Base-by-base conservation (phyloP, 73 alveolate species). In the Paramecium caudatum region DNA sequence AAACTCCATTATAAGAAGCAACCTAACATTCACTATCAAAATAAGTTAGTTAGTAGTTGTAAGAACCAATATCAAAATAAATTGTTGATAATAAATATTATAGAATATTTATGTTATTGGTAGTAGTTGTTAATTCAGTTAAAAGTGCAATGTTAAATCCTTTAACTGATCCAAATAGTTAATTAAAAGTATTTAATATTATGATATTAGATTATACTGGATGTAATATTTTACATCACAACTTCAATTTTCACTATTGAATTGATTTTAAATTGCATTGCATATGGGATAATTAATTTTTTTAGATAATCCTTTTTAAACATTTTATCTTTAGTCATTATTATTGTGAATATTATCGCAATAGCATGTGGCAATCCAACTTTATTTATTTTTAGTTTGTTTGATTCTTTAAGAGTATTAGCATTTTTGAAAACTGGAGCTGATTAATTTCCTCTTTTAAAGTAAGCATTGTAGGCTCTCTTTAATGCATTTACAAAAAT, bases 401-500 rank as follows among this genome's bases (percentile, higher is more conserved):
- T 74, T 15, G 88, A 74, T 4, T 74, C 88, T 12, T 13, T 74
- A 17, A 74, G 88, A 39, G 47, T 74, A 8, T 45, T 74, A 3
- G 68, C 88, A 39, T 74, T 74, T 41, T 21, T 74, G 15, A 74
- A 74, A 74, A 41, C 47, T 0, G 88, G 88, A n/a, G 68, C 88
- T 0, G 88, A 74, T 74, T 8, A 41, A 19, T 41, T 21, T 19
- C 46, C 47, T 4, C 17, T 45, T 3, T 45, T 74, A 74, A 41
- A 43, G 43, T 19, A 74, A 19, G 88, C 88, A n/a, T 7, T 39
- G 0, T 6, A 74, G 10, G 88, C 88, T 3, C 32, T 74, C 19
- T 27, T 74, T 36, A 74, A 74, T 39, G 88, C 88, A 10, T 74
- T 74, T 74, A 37, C 90, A 17, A 63, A 78, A 32, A 86, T 86